Evolutionary conservation across 768 basidiomycete species (phyloP), one percentile per base, ranked within the genome.

Genomic region (Coprinopsis cinerea): DNA sequence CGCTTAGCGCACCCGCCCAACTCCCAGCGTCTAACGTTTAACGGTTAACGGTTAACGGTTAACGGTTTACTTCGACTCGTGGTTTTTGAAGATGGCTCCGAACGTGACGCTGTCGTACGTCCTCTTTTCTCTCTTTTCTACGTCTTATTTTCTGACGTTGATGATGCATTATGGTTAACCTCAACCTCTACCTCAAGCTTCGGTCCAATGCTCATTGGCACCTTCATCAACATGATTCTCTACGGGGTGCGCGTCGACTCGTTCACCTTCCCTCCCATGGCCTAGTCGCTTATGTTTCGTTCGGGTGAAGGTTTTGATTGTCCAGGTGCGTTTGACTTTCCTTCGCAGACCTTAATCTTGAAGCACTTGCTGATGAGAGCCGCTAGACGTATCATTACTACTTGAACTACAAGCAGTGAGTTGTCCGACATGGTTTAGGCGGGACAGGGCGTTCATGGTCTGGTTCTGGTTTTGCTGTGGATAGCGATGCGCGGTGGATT

Each of bases 161-260:
- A 30, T 25, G 18, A n/a, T 23, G 5, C 2, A 20, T 48, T n/a
- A n/a, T n/a, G n/a, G n/a, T n/a, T n/a, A n/a, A n/a, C n/a, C n/a
- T n/a, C n/a, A n/a, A n/a, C n/a, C n/a, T n/a, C n/a, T n/a, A n/a
- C n/a, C n/a, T n/a, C n/a, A n/a, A 73, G 74, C 28, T 73, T 68
- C 56, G 74, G 74, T 17, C 73, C 74, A 10, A 72, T 75, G 70
- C 63, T 74, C 30, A 60, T 74, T 47, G 74, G 72, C 24, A 63
- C 64, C 15, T 70, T 66, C 50, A 54, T 68, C 30, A 74, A 75
- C 50, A 68, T 72, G 62, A 68, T 76, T 53, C 64, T 76, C 28
- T 76, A 71, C 52, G 75, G 75, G 53, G 75, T 75, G 52, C 51
- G 66, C n/a, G n/a, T n/a, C n/a, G n/a, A n/a, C n/a, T n/a, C n/a